Evolutionary conservation across 2,329 filamentous ascomycete species (phyloP), one percentile per base, ranked within the genome.

Genomic region (Diplodia scrobiculata): DNA sequence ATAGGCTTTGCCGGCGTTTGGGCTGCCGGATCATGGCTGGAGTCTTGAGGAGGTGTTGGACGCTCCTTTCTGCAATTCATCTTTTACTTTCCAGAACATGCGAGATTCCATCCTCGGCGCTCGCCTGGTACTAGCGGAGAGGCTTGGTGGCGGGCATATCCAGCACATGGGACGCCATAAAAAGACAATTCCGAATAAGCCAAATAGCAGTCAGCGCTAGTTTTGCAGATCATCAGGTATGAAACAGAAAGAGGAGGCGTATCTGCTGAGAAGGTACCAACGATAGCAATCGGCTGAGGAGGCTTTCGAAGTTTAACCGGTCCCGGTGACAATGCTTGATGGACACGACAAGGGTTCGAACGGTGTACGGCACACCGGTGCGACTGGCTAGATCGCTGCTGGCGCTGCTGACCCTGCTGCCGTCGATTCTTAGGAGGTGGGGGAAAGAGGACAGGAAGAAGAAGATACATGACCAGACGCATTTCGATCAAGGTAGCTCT

Each of bases 11-110:
- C 75, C 13, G 76, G 74, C 5, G 71, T 76, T 3, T 81, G 79
- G 79, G 68, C 74, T 13, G 77, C 73, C 41, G 79, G 76, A 6
- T 78, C 76, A 32, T 79, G 72, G 73, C 66, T 79, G 1, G 78
- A 79, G 59, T 50, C 64, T 21, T 63, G 64, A 53, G 47, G 17
- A 5, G 47, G 38, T 38, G 38, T 25, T 58, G 34, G 5, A 5
- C 11, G 14, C 21, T 36, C 41, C 32, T 32, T 41, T 25, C 17
- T 17, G 21, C 21, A 48, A 51, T 51, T 52, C 32, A 66, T 53
- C n/a, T 50, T 60, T 41, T 45, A 9, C 34, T 3, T 50, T 50
- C 41, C 45, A 47, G 58, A 62, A 62, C 17, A 1, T 27, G 11
- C 27, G 19, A n/a, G 21, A 47, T 6, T 14, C 29, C 25, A 50